Base-by-base conservation (phyloP, 2,329 filamentous ascomycete species). In the Hypoxylon sp. region DNA sequence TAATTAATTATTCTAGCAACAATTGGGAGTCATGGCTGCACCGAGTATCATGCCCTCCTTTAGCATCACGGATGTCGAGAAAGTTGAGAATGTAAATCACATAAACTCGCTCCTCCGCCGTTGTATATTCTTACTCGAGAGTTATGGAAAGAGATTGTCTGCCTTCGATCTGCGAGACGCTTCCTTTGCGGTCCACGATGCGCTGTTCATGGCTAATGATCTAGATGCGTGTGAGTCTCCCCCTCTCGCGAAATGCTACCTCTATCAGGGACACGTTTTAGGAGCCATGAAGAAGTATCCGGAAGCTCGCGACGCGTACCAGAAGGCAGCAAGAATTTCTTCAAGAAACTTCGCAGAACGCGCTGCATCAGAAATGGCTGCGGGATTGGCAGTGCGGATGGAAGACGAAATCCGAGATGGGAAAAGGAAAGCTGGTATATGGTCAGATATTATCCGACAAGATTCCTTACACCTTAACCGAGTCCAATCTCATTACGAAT, bases 181-280 rank as follows among this genome's bases (percentile, higher is more conserved):
- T 2, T 41, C 55, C 3, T 4, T 27, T 21, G 47, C 54, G 0
- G 39, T 72, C 11, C 27, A 68, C 25, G 43, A 70, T 3, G 73
- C 73, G 0, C 12, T 74, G 2, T 6, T 54, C 6, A 45, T 74
- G 3, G 71, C 71, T 4, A 55, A 23, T 1, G 73, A 74, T 30
- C 19, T 52, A 1, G 71, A 68, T 12, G 71, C 67, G 7, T 73
- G 72, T 53, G 71, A 74, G 46, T 61, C 41, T 7, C 57, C 71
- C 9, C 70, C 71, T n/a, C 63, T 75, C 8, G 68, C 71, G 2
- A 68, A 56, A 19, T 73, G 71, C 39, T 63, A 73, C 32, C 48
- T 73, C 0, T 69, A 70, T 23, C 61, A 67, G 8, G 73, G 73
- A 1, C 68, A 72, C 8, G 53, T 66, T 8, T 45, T 72, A 3